phyloP scores from a whole-genome alignment of 2,329 filamentous ascomycete species.

The Lojkania enalia region DNA sequence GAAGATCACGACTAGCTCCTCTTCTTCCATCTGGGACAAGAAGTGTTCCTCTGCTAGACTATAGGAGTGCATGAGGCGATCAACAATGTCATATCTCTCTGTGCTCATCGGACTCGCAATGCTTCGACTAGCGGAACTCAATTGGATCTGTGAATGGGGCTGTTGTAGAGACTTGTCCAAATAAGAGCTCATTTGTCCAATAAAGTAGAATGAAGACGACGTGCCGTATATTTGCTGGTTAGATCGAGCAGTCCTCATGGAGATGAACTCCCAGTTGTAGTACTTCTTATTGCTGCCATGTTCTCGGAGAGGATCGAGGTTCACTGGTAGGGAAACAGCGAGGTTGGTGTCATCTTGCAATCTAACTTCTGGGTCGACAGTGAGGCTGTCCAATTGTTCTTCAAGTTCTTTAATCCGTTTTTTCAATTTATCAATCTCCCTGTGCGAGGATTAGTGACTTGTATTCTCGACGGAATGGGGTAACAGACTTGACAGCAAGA shows the following conservation, averaged over 20 bases:
- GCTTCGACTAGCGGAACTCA: slow-evolving; percentile 23
- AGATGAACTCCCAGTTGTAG: slow-evolving; percentile 45
- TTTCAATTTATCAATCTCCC: slow-evolving; percentile 46
- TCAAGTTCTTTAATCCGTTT: slow-evolving; percentile 40
- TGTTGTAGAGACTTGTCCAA: slow-evolving; percentile 41
- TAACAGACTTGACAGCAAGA: slow-evolving; percentile 32
- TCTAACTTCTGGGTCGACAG: slow-evolving; percentile 8
- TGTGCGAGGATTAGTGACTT: slow-evolving; percentile 25
- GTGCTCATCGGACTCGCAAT: slow-evolving; percentile 17
- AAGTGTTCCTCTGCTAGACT: slow-evolving; percentile 24
- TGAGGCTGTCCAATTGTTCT: slow-evolving; percentile 33
- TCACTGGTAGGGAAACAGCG: slow-evolving; percentile 10
- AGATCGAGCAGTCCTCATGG: slow-evolving; percentile 42
- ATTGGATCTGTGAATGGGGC: slow-evolving; percentile 23
- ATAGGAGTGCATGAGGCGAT: slow-evolving; percentile 10
- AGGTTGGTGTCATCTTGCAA: slow-evolving; percentile 1
- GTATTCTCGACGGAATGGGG: not conserved
- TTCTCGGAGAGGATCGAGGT: slow-evolving; percentile 19
- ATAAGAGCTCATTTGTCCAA: slow-evolving; percentile 47
- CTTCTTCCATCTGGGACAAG: slow-evolving; percentile 49
- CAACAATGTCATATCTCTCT: slow-evolving; percentile 6
- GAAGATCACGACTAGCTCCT: slow-evolving; percentile 53
- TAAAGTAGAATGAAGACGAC: slow-evolving; percentile 52
- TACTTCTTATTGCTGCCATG: slow-evolving; percentile 28
- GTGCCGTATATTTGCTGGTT: slow-evolving; percentile 51